phyloP scores from a whole-genome alignment of 2,329 filamentous ascomycete species.

The Dactylellina parvicollis region DNA sequence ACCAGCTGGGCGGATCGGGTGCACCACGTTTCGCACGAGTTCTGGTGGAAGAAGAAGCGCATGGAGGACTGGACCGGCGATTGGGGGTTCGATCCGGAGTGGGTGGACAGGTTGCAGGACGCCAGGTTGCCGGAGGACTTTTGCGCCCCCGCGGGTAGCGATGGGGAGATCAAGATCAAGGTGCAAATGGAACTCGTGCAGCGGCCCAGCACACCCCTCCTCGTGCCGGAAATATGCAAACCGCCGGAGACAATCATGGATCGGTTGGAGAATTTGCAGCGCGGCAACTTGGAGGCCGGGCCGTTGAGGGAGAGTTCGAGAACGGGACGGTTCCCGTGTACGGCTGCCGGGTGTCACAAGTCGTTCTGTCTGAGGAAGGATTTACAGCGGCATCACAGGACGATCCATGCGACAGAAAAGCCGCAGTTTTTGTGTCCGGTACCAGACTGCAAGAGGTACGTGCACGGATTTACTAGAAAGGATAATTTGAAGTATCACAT shows the following conservation, averaged over 20 bases:
- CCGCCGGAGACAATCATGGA: conserved; percentile 11
- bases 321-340: conserved; percentile 34
- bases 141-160: background rate
- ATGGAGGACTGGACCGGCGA: conserved; percentile 53
- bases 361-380: conserved; percentile 49
- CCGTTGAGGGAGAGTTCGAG: conserved; percentile 13
- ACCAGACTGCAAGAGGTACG: conserved; percentile 35
- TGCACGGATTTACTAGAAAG: conserved; percentile 45
- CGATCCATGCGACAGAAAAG: conserved; percentile 45
- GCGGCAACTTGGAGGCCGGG: conserved; percentile 10
- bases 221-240: background rate
- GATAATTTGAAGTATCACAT: conserved; percentile 53
- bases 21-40: conserved; percentile 50
- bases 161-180: background rate
- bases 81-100: conserved; percentile 52
- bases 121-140: conserved; percentile 46
- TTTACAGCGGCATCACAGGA: conserved; percentile 38
- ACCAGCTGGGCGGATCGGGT: conserved; percentile 44
- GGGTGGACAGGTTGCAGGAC: conserved; percentile 47
- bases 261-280: conserved; percentile 9
- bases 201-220: conserved; percentile 3
- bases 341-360: conserved; percentile 23
- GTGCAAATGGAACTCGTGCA: background rate
- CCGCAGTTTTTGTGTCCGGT: conserved; percentile 49
- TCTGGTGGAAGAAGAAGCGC: conserved; percentile 45